Evolutionary conservation across 345 rosid species (phyloP), one percentile per base, ranked within the genome.

Genomic region (Lepidium sativum): DNA sequence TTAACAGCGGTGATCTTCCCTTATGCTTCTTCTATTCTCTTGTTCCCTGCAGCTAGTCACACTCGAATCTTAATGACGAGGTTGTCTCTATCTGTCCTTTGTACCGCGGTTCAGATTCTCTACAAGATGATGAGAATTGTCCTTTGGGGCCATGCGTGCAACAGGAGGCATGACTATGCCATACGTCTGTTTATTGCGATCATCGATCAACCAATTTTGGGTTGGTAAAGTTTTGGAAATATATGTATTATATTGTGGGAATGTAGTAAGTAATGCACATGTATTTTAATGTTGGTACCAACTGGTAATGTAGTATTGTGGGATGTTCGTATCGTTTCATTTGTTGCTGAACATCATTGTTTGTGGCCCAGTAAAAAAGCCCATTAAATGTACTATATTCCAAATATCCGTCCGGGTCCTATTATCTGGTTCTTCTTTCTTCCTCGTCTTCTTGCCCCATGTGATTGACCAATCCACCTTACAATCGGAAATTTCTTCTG

Each of bases 141-240:
- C 39, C 15, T 20, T 15, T 51, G 45, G 67, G 15, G 25, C 6
- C 21, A 27, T 33, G 2, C 38, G 39, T 32, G 32, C 49, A 56
- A 49, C 6, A 39, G 27, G 52, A 49, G 52, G 60, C 59, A 41
- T 31, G 42, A 27, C 44, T 41, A 20, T 33, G 57, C 12, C 48
- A 31, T 16, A 18, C 31, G 31, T 6, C 31, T 27, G 44, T 31
- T 31, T 2, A 12, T 50, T 41, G 27, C 53, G 63, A 54, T 45
- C 63, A 54, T 52, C 31, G 31, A 27, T 27, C 69, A 52, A 69
- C 68, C 62, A 60, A 41, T 34, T 38, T n/a, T n/a, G 52, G 40
- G 67, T 33, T 70, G 74, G 68, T 62, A 34, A 62, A 70, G 68
- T 54, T 54, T 62, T 70, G 54, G 55, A 43, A 50, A 58, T 44